Percentiles rank a stretch among this genome's conserved stretches.
Evolutionary conservation across 2,329 filamentous ascomycete genomes (phyloP).

Genomic region (Claviceps spartinae): DNA sequence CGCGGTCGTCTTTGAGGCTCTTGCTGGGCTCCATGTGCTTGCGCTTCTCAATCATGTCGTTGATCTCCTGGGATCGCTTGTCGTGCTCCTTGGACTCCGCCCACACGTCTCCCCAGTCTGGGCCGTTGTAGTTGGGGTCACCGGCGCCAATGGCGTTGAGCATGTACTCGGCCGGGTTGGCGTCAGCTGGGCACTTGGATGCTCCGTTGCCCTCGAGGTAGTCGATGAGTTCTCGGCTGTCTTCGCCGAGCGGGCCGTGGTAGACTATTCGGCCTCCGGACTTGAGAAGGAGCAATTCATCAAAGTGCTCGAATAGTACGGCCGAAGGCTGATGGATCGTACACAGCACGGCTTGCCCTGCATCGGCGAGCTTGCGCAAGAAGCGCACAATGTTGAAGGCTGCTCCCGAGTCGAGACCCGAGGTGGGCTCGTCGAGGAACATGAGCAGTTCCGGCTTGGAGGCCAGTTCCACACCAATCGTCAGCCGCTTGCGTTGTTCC

Average conservation of each 20-base stretch:
- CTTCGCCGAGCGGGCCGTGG: slow-evolving; percentile 38
- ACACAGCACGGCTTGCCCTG: slow-evolving; percentile 45
- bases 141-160: slow-evolving; percentile 47
- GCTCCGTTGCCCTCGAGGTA: slow-evolving; percentile 41
- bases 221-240: slow-evolving; percentile 31
- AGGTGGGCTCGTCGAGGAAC: slow-evolving; percentile 51
- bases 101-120: slow-evolving; percentile 54
- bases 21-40: slow-evolving; percentile 22
- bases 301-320: slow-evolving; percentile 42
- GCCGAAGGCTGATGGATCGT: slow-evolving; percentile 48
- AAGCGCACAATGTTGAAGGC: slow-evolving; percentile 50
- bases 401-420: slow-evolving; percentile 43
- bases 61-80: slow-evolving; percentile 34
- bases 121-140: slow-evolving; percentile 43
- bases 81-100: slow-evolving; percentile 34
- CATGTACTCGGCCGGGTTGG: slow-evolving; percentile 43
- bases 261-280: slow-evolving; percentile 40
- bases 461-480: slow-evolving; percentile 42
- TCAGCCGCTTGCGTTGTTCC: slow-evolving; percentile 43
- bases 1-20: slow-evolving; percentile 35
- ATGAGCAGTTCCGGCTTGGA: slow-evolving; percentile 46
- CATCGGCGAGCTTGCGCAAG: slow-evolving; percentile 45
- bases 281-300: slow-evolving; percentile 40
- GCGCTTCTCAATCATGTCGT: slow-evolving; percentile 34
- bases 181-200: slow-evolving; percentile 29